Conservation (phyloP, 495 filamentous ascomycete genomes). For the Diplogelasinospora grovesii region DNA sequence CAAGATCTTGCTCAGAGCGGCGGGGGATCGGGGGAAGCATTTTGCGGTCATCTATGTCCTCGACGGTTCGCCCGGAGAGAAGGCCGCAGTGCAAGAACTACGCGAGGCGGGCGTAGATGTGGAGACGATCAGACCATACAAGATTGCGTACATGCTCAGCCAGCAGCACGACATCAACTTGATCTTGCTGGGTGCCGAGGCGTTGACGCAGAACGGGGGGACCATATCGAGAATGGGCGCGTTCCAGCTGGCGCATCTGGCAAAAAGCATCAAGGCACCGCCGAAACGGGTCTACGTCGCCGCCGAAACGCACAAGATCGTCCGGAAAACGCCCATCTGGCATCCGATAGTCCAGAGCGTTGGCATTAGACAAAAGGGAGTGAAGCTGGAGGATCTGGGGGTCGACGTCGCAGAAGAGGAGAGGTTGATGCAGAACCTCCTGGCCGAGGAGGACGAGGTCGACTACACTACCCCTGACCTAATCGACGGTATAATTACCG, state of each 20-base stretch:
- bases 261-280: constrained; percentile 54
- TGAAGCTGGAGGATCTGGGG: constrained; percentile 57
- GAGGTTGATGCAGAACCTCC: constrained; percentile 20
- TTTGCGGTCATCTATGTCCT: constrained; percentile 89
- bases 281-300: constrained; percentile 80
- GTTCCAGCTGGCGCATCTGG: constrained; percentile 78
- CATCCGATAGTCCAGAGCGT: constrained; percentile 20
- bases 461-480: constrained; percentile 66
- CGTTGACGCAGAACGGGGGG: constrained; percentile 88
- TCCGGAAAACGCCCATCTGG: constrained; percentile 20
- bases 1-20: constrained; percentile 64
- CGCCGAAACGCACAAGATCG: constrained; percentile 81
- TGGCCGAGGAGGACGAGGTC: constrained; percentile 44
- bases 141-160: constrained; percentile 79
- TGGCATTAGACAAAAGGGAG: constrained; percentile 61
- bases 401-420: constrained; percentile 29
- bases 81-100: constrained; percentile 58
- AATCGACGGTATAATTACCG: constrained; percentile 27
- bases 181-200: constrained; percentile 89
- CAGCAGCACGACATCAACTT: constrained; percentile 59
- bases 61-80: constrained; percentile 40
- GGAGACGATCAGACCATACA: constrained; percentile 67
- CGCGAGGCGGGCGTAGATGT: constrained; percentile 70
- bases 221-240: constrained; percentile 88
- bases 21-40: constrained; percentile 43